A percentile compares a stretch with the other conserved stretches of the same genome.
Conservation (phyloP, 1,139 yeast genomes). For the Tardiomyces depauwii region DNA sequence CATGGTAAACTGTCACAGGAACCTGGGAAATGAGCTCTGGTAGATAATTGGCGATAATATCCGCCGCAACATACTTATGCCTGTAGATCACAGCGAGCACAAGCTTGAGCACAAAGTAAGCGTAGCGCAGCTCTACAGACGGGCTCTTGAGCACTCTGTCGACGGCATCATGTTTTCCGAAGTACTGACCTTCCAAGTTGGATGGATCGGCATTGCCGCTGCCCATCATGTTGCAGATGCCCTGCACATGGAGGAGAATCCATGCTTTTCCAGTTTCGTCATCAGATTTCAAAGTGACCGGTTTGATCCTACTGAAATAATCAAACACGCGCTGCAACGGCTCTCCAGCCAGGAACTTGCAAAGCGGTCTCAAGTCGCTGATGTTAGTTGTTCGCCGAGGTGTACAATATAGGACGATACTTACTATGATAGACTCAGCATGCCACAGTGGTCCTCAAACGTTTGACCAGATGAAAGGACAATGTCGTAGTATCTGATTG, state of each 20-base stretch:
- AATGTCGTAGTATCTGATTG: constrained; percentile 15
- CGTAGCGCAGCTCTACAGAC: constrained; percentile 16
- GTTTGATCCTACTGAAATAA: constrained; percentile 15
- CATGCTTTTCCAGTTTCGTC: constrained; percentile 19
- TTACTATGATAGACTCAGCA: constrained; percentile 13
- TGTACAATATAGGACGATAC: no score
- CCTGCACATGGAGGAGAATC: constrained; percentile 21
- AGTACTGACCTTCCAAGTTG: constrained; percentile 15
- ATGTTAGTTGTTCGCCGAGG: constrained; percentile 10
- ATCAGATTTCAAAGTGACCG: constrained; percentile 15
- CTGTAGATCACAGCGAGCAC: constrained; percentile 18
- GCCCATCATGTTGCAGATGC: constrained; percentile 16
- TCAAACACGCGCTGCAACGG: constrained; percentile 18
- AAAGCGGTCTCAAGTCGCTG: constrained; percentile 20
- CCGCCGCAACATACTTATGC: constrained; percentile 17
- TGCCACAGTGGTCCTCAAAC: constrained; percentile 19
- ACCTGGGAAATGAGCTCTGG: constrained; percentile 16
- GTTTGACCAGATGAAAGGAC: constrained; percentile 20
- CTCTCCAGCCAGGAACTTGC: constrained; percentile 21
- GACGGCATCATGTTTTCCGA: constrained; percentile 10
- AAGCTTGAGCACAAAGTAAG: constrained; percentile 16
- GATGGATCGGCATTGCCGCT: constrained; percentile 16
- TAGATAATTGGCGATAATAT: constrained; percentile 15
- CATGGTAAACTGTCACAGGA: constrained; percentile 20
- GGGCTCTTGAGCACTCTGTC: constrained; percentile 9